Evolutionary conservation across 371 early-diverging fungal genomes (phyloP), one percentile per base, ranked within the genome.

Genomic region (Rhizopus microsporus): DNA sequence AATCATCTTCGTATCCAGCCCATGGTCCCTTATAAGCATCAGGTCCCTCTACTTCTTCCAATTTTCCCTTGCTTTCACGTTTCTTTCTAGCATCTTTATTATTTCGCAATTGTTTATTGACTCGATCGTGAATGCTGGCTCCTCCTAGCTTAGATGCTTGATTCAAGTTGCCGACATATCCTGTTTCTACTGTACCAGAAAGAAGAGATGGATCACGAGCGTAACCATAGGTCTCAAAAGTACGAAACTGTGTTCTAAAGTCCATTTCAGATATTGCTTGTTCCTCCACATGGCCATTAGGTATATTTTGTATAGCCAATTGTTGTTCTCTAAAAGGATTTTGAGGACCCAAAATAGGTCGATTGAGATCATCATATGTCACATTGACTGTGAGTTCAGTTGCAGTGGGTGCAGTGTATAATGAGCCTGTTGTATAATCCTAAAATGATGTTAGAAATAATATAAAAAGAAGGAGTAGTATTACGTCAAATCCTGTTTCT

Each of bases 1-100:
- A 72, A 59, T 96, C 97, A 47, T 85, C 91, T 49, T 91, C 91
- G 65, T 88, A 97, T 3, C 95, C 93, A 4, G 96, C 96, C 98
- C 97, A 97, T 6, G 97, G 98, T 0, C 98, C 98, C 52, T 81
- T 81, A 65, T 91, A 96, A 13, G 91, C 89, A 68, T 84, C 77
- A 5, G 88, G 90, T 10, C 91, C 95, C 17, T 91, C 91, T 7
- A 93, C 60, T 16, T 89, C 78, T 3, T 79, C 71, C 0, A 92
- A 67, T 59, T 94, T 88, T 17, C 97, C 96, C 60, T 89, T 90
- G 7, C 81, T 71, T 59, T 89, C 86, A 54, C 96, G 81, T 56
- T 87, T 88, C 40, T 86, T 77, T 43, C 72, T 69, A 7, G 72
- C 59, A 46, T 82, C 83, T 60, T 84, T 81, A 42, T 81, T 76